A percentile compares a stretch with the other conserved stretches of the same genome.
These are phyloP conservation scores for Aspergillus saccharolyticus DNA, from an alignment of 495 filamentous ascomycete species.

Conservation along the genomic window DNA sequence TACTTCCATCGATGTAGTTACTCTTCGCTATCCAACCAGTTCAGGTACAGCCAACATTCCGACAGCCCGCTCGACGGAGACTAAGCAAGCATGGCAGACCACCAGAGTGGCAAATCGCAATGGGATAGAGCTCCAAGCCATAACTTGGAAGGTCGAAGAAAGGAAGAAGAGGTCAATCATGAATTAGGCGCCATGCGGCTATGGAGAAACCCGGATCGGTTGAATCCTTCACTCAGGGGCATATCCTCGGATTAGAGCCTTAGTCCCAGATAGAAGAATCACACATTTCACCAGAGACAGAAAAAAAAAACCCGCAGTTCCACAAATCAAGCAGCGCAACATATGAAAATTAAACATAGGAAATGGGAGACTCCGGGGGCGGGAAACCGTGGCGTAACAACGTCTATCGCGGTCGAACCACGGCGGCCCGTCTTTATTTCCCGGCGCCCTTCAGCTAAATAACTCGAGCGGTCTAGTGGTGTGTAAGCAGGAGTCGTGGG, in stretches of 20 bases:
- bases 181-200: neutral
- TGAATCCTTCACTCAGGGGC: neutral
- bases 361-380: neutral
- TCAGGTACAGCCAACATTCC: neutral
- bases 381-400: neutral
- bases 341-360: neutral
- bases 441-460: neutral
- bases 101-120: neutral
- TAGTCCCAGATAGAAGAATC: neutral
- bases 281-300: neutral
- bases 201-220: neutral
- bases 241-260: neutral
- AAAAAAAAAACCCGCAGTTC: neutral
- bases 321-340: slow-evolving; percentile 10
- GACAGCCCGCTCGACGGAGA: neutral
- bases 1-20: too few species aligned
- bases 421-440: too few species aligned
- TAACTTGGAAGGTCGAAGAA: neutral
- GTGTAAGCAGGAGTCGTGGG: neutral
- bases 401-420: too few species aligned
- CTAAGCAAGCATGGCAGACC: neutral
- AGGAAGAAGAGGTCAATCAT: neutral
- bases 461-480: neutral
- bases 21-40: too few species aligned
- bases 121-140: neutral